Evolutionary conservation across 768 basidiomycete genomes (phyloP).

Genomic region (Lenzites betulinus): DNA sequence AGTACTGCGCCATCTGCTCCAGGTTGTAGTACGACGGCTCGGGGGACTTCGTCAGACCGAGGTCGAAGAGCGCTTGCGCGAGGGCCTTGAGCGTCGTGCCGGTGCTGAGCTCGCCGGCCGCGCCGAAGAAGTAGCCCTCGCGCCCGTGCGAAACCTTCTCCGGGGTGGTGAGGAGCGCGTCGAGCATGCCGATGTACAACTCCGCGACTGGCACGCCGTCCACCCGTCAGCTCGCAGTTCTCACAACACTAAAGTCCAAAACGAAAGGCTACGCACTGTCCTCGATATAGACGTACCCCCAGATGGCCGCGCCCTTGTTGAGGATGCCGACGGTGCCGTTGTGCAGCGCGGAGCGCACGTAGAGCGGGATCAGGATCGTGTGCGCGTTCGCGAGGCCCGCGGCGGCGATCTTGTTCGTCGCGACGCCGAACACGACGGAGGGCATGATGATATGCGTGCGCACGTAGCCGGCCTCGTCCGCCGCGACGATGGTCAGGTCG

Average conservation of each 20-base stretch:
- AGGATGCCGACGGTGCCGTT: slow-evolving; percentile 54
- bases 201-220: background rate
- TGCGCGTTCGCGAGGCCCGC: slow-evolving; percentile 51
- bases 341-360: slow-evolving; percentile 45
- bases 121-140: slow-evolving; percentile 37
- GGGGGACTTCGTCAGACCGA: slow-evolving; percentile 29
- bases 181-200: slow-evolving; percentile 32
- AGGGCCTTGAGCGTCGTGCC: slow-evolving; percentile 35
- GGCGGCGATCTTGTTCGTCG: slow-evolving; percentile 56
- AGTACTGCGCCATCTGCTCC: slow-evolving; percentile 42
- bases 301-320: slow-evolving; percentile 56
- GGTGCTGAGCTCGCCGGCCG: slow-evolving; percentile 29
- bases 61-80: slow-evolving; percentile 35
- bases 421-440: slow-evolving; percentile 57
- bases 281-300: slow-evolving; percentile 56
- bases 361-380: slow-evolving; percentile 49
- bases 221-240: background rate
- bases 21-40: slow-evolving; percentile 44
- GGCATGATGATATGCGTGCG: slow-evolving; percentile 54
- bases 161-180: slow-evolving; percentile 32
- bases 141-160: slow-evolving; percentile 32
- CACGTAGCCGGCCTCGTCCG: slow-evolving; percentile 56
- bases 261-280: slow-evolving; percentile 1
- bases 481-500: slow-evolving; percentile 49
- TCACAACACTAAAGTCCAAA: too few species aligned